Conservation (phyloP, 768 basidiomycete genomes). For the Pulveroboletus frians region DNA sequence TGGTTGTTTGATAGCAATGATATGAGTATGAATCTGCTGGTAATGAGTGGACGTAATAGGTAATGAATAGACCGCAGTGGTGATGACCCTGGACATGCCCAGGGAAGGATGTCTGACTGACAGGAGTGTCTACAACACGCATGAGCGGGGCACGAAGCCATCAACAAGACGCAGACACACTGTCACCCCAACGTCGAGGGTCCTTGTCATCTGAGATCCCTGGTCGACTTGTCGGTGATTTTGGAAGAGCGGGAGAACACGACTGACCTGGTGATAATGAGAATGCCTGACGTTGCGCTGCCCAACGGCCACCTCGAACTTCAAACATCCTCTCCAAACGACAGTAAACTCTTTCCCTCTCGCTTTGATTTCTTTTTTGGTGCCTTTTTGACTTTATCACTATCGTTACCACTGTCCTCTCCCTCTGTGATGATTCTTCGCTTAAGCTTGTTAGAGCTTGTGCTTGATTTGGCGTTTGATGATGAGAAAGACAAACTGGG, state of each 20-base stretch:
- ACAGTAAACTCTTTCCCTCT: conserved; percentile 35
- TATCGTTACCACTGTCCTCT: conserved; percentile 25
- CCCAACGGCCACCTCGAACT: background rate
- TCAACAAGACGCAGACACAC: background rate
- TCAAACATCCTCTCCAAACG: conserved; percentile 33
- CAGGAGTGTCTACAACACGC: background rate
- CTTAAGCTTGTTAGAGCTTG: conserved; percentile 26
- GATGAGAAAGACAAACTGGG: conserved; percentile 39
- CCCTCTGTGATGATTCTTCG: conserved; percentile 35
- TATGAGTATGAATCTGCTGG: conserved; percentile 1
- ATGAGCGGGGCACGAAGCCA: background rate
- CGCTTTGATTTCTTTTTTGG: conserved; percentile 56
- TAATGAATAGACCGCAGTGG: background rate
- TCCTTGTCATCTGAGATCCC: background rate
- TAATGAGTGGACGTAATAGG: conserved; percentile 11
- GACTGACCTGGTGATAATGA: conserved; percentile 4
- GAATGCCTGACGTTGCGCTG: background rate
- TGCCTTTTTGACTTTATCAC: conserved; percentile 20
- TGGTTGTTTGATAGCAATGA: conserved; percentile 4
- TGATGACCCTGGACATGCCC: conserved; percentile 4
- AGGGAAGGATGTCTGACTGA: background rate
- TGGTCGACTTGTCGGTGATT: background rate
- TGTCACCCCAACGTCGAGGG: background rate
- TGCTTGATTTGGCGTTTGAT: conserved; percentile 21
- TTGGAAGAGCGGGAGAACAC: background rate